A percentile compares a stretch with the other conserved stretches of the same genome.
Evolutionary conservation across 2,329 filamentous ascomycete genomes (phyloP).

Genomic region (Macrophomina tecta): DNA sequence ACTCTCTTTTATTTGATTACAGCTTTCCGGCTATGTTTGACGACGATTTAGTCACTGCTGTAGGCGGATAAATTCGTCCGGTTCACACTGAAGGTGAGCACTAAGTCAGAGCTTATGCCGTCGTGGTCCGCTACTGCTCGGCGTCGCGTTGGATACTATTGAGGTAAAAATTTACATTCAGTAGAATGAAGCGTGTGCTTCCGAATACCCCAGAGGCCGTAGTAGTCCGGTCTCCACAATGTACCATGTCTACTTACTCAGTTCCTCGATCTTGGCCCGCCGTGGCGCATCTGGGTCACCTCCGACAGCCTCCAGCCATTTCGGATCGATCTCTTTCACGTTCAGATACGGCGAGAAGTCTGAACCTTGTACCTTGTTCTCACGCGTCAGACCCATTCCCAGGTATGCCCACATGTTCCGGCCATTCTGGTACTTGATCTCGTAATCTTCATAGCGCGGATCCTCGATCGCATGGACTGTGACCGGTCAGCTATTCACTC

Average conservation of each 20-base stretch:
- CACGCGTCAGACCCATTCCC: conserved; percentile 48
- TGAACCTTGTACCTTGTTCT: conserved; percentile 34
- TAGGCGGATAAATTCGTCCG: neutral
- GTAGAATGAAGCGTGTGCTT: neutral
- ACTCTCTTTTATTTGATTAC: too few relatives aligned
- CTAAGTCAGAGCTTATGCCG: neutral
- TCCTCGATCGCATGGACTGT: conserved; percentile 43
- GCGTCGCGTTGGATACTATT: neutral
- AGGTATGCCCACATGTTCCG: conserved; percentile 51
- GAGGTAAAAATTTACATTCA: neutral
- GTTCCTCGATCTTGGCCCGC: neutral
- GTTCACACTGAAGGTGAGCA: neutral
- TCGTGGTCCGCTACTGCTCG: neutral
- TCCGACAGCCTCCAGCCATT: conserved; percentile 46
- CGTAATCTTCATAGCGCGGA: conserved; percentile 53
- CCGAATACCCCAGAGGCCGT: neutral
- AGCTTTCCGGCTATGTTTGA: too few relatives aligned
- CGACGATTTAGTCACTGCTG: neutral
- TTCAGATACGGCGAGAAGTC: conserved; percentile 49
- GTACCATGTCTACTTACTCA: neutral
- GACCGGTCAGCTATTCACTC: neutral
- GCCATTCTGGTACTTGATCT: conserved; percentile 46
- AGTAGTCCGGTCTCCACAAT: neutral
- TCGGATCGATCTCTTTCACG: conserved; percentile 50
- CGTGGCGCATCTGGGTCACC: conserved; percentile 5